Evolutionary conservation across 2,329 filamentous ascomycete species (phyloP).

Genomic region (Aspergillus ibericus): DNA sequence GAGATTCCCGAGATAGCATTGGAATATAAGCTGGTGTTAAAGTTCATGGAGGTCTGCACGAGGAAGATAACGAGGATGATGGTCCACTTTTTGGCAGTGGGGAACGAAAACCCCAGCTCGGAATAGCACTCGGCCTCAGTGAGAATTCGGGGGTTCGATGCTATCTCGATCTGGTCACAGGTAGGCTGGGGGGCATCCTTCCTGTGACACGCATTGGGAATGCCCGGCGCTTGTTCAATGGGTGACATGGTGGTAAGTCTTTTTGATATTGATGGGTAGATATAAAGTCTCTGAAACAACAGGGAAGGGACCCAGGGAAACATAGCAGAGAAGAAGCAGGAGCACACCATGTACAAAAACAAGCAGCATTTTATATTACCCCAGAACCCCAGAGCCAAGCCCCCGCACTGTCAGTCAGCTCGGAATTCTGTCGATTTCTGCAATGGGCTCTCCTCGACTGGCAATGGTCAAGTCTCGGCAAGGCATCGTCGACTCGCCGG

Average conservation of each 20-base stretch:
- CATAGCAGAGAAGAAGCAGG: background rate
- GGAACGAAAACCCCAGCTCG: slow-evolving; percentile 65
- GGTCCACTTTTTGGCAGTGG: slow-evolving; percentile 66
- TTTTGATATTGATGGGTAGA: background rate
- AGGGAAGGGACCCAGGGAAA: background rate
- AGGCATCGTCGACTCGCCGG: background rate
- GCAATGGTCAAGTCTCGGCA: background rate
- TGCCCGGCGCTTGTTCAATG: background rate
- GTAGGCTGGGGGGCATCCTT: background rate
- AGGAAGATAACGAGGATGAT: slow-evolving; percentile 72
- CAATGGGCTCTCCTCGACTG: background rate
- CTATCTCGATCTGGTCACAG: background rate
- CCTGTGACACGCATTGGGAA: background rate
- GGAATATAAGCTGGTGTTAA: slow-evolving; percentile 73
- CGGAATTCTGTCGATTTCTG: background rate
- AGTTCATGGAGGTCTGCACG: slow-evolving; percentile 76
- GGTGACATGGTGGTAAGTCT: too few species aligned
- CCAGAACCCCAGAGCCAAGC: background rate
- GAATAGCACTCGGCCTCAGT: slow-evolving; percentile 63
- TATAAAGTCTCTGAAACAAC: background rate
- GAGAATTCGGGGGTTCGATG: slow-evolving; percentile 24
- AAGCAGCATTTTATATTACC: background rate
- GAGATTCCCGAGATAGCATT: slow-evolving; percentile 67
- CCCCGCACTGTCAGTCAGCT: background rate
- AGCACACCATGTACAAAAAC: background rate